Base-by-base conservation (phyloP, 1,284 basidiomycete species). In the Pseudozyma thailandica region DNA sequence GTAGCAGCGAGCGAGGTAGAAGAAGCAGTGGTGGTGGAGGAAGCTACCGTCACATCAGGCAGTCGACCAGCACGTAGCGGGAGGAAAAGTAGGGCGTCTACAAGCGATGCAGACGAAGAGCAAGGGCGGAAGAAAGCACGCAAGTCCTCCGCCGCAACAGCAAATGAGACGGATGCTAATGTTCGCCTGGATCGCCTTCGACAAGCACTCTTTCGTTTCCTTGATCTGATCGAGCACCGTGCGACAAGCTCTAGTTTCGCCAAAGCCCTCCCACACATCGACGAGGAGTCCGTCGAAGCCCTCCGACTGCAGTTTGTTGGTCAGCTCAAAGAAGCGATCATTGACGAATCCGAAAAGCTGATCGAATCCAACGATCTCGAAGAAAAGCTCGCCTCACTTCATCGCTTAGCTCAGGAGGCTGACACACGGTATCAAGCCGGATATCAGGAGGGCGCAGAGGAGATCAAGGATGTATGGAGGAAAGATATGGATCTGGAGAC, bases 391-490 rank as follows among this genome's bases (percentile, higher is more conserved):
- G 53, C 57, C 0, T 70, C 74, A 20, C 38, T 80, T 25, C 70
- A 78, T 31, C 42, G 48, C 35, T 35, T 80, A n/a, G 53, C 69
- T 1, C 57, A 65, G 21, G 76, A 80, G 45, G 78, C 78, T 2
- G 74, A 80, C 27, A 53, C 64, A 27, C 58, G 78, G 12, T 66
- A 69, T 15, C 54, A 61, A 3, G 68, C 65, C 6, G 72, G 57
- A 7, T 44, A 64, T 15, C 12, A 39, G 3, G 53, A 59, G 0
- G 58, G 56, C 2, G 50, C 57, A 1, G 58, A 68, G 7, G 70
- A 72, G 50, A 47, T 72, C 21, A 78, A 69, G 25, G 78, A 80
- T 25, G 71, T 76, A 10, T 80, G 78, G 78, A 46, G 78, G 6
- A 68, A 71, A 15, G 69, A 79, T 13, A 41, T 79, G 12, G 72